These are phyloP conservation scores for Colletotrichum paranaense DNA, from an alignment of 2,329 filamentous ascomycete species.

Conservation along the genomic window DNA sequence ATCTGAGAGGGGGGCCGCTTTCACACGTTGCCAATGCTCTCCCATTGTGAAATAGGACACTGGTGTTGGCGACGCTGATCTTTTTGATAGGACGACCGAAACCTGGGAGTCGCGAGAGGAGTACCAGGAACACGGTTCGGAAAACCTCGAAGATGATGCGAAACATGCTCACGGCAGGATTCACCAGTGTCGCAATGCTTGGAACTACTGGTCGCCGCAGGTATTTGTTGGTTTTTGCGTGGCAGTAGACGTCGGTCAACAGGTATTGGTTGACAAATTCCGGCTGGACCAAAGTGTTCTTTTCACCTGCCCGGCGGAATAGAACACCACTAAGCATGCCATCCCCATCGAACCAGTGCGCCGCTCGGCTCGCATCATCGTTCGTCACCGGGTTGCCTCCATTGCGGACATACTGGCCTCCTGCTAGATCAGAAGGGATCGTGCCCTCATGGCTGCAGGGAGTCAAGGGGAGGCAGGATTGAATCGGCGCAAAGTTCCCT, in stretches of 20 bases:
- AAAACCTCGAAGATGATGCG: slow-evolving; percentile 63
- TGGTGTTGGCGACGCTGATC: slow-evolving; percentile 78
- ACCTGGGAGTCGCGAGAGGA: slow-evolving; percentile 68
- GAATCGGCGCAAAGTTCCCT: slow-evolving; percentile 78
- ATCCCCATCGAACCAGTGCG: slow-evolving; percentile 82
- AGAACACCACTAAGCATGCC: slow-evolving; percentile 78
- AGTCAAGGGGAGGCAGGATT: slow-evolving; percentile 64
- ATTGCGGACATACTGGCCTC: slow-evolving; percentile 79
- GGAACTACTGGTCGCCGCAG: slow-evolving; percentile 70
- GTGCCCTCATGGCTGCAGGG: slow-evolving; percentile 66
- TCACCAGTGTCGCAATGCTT: slow-evolving; percentile 74
- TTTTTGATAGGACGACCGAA: slow-evolving; percentile 68
- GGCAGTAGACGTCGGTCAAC: slow-evolving; percentile 73
- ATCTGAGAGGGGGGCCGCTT: slow-evolving; percentile 75
- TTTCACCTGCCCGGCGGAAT: slow-evolving; percentile 58
- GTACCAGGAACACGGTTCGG: slow-evolving; percentile 66
- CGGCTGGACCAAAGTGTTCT: slow-evolving; percentile 59
- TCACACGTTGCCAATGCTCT: slow-evolving; percentile 77
- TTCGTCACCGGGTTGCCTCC: slow-evolving; percentile 76
- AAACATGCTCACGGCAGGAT: slow-evolving; percentile 63
- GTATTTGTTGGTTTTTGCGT: slow-evolving; percentile 57
- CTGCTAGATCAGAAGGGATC: slow-evolving; percentile 73
- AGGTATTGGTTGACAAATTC: slow-evolving; percentile 78
- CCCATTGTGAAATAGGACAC: slow-evolving; percentile 74
- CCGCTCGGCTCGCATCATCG: slow-evolving; percentile 68